Evolutionary conservation across 805 yeast species (phyloP).

Genomic region (Priceomyces melissophilus): DNA sequence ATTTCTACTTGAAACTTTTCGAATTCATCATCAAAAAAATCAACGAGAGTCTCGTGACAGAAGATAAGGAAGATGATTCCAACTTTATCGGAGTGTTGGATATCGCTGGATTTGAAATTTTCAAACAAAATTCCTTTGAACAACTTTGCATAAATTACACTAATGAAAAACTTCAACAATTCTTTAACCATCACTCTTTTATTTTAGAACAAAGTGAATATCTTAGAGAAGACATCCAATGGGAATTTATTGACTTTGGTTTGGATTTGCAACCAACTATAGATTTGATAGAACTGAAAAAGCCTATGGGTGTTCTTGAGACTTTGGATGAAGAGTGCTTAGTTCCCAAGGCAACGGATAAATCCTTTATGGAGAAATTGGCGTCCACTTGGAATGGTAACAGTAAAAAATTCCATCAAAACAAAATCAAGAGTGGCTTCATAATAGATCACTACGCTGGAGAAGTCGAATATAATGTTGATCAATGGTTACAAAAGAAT

Average conservation of each 20-base stretch:
- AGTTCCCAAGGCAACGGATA: slow-evolving; percentile 85
- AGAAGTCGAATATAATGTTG: slow-evolving; percentile 87
- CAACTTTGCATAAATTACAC: slow-evolving; percentile 61
- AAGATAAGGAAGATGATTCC: slow-evolving; percentile 19
- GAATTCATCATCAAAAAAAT: slow-evolving; percentile 71
- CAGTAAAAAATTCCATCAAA: slow-evolving; percentile 58
- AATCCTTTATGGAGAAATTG: slow-evolving; percentile 77
- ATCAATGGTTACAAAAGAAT: slow-evolving; percentile 92
- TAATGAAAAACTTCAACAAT: slow-evolving; percentile 58
- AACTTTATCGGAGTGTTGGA: slow-evolving; percentile 56
- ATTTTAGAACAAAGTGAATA: slow-evolving; percentile 61
- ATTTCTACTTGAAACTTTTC: slow-evolving; percentile 81
- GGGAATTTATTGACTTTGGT: slow-evolving; percentile 89
- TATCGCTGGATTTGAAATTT: slow-evolving; percentile 62
- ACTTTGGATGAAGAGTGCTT: slow-evolving; percentile 93
- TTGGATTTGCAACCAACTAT: slow-evolving; percentile 92
- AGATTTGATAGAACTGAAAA: slow-evolving; percentile 75
- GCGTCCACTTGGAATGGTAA: slow-evolving; percentile 54
- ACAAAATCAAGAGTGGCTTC: slow-evolving; percentile 74
- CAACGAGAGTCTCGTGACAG: slow-evolving; percentile 55
- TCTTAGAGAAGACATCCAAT: slow-evolving; percentile 54
- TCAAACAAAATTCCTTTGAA: slow-evolving; percentile 55
- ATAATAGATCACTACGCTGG: slow-evolving; percentile 93
- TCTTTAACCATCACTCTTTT: slow-evolving; percentile 60
- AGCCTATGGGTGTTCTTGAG: slow-evolving; percentile 79